Base-by-base conservation (phyloP, 2,329 filamentous ascomycete genomes). In the Sporothrix mexicana region DNA sequence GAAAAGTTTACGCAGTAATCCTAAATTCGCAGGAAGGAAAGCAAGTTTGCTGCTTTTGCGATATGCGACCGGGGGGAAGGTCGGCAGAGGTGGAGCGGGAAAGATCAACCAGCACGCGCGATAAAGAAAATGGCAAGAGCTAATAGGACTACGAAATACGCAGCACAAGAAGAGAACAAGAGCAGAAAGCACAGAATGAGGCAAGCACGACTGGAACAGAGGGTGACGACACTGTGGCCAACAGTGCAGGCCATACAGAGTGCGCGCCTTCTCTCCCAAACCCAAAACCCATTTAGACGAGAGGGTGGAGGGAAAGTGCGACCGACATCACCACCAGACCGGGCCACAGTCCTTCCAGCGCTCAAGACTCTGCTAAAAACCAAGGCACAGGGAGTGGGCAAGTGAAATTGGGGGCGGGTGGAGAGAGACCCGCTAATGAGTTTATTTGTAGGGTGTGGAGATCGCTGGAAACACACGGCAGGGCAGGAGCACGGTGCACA, bases 31-130 rank as follows among this genome's bases (percentile, higher is more conserved):
- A 67, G 51, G 64, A 8, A 67, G 47, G 9, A n/a, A 51, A 20
- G 51, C 45, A 57, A 59, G 67, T 59, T 69, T 69, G 30, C 66
- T 55, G 36, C 49, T 69, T 69, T 69, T 69, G 66, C 66, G 67
- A 69, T 57, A 45, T 57, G 67, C 30, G 51, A 57, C 67, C 51
- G 67, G 67, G 67, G 51, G 67, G n/a, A 17, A 55, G 15, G 51
- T 61, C 53, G 68, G 68, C 66, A 9, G 6, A 25, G 7, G 68
- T 61, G 53, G 68, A 70, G 53, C 68, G 68, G 67, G 68, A 70
- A 70, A 49, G 67, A 69, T 49, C 67, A 45, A 69, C 36, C 67
- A 45, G 57, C 36, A 51, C 67, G 66, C 66, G 67, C 62, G 62
- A 69, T 69, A 69, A 69, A 69, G 66, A 68, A 25, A 66, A 66